Percentiles rank a stretch among this genome's conserved stretches.
These are phyloP conservation scores for Wickerhamomyces silvicola DNA, from an alignment of 805 yeast genomes.

Conservation along the genomic window DNA sequence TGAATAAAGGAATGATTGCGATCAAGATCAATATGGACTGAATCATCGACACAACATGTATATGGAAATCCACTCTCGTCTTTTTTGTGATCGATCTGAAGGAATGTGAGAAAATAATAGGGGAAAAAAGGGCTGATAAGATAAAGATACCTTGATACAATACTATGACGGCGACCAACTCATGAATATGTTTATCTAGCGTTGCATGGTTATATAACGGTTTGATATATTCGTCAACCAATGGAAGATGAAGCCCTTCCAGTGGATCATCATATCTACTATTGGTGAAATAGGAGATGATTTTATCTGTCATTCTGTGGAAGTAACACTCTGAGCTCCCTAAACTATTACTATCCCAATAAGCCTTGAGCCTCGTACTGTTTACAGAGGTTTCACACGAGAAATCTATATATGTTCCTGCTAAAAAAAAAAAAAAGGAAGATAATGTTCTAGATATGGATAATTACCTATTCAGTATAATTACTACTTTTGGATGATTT, in stretches of 20 bases:
- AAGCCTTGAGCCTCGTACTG: no score
- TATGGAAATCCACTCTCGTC: conserved; percentile 64
- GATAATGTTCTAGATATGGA: no score
- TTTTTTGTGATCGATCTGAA: conserved; percentile 27
- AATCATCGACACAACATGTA: conserved; percentile 81
- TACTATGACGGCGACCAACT: conserved; percentile 22
- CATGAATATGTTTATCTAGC: conserved; percentile 26
- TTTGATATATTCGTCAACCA: conserved; percentile 22
- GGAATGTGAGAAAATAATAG: conserved; percentile 15
- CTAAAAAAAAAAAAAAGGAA: no score
- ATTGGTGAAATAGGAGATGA: neutral
- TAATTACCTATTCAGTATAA: no score
- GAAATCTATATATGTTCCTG: no score
- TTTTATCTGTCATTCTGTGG: no score
- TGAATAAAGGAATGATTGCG: conserved; percentile 54
- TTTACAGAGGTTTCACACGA: no score
- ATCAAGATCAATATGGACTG: conserved; percentile 66
- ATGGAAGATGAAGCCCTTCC: conserved; percentile 18
- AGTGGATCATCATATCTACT: conserved; percentile 22
- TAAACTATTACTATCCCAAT: no score
- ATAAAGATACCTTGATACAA: conserved; percentile 25
- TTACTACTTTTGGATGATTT: no score
- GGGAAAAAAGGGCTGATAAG: conserved; percentile 16
- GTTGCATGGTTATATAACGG: conserved; percentile 17
- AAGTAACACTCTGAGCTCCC: no score